Evolutionary conservation across 1,284 basidiomycete species (phyloP).

Genomic region (Clitocybe nebularis): DNA sequence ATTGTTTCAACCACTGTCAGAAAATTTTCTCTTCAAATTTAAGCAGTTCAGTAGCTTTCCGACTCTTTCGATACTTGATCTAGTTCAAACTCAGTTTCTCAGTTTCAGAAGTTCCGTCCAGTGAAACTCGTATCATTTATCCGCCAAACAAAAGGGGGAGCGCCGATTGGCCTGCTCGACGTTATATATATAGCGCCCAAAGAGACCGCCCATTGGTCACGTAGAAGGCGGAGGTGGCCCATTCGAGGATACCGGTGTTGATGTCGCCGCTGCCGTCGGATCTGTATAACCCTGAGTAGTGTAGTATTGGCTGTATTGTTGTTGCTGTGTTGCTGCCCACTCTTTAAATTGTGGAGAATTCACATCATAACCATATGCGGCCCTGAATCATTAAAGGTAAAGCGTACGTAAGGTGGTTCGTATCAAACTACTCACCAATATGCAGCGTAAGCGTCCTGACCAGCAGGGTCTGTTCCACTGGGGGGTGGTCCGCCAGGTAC

Average conservation of each 20-base stretch:
- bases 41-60: too few species aligned
- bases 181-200: too few species aligned
- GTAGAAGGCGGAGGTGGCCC: slow-evolving; percentile 19
- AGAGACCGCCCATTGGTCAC: too few species aligned
- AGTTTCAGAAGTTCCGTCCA: too few species aligned
- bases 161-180: too few species aligned
- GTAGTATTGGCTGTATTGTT: slow-evolving; percentile 73
- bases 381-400: slow-evolving; percentile 40
- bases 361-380: slow-evolving; percentile 87
- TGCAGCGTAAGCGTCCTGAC: slow-evolving; percentile 63
- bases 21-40: too few species aligned
- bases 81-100: too few species aligned
- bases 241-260: slow-evolving; percentile 5
- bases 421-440: slow-evolving; percentile 53
- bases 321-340: slow-evolving; percentile 67
- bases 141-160: too few species aligned
- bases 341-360: slow-evolving; percentile 78
- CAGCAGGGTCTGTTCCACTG: slow-evolving; percentile 44
- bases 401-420: not conserved
- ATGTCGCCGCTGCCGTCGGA: slow-evolving; percentile 8
- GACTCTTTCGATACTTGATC: too few species aligned
- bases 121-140: too few species aligned
- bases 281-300: slow-evolving; percentile 28
- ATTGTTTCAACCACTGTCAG: too few species aligned
- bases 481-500: slow-evolving; percentile 25